Evolutionary conservation across 352 stramenopile species (phyloP), one percentile per base, ranked within the genome.

Genomic region (Ophiocytium majus): DNA sequence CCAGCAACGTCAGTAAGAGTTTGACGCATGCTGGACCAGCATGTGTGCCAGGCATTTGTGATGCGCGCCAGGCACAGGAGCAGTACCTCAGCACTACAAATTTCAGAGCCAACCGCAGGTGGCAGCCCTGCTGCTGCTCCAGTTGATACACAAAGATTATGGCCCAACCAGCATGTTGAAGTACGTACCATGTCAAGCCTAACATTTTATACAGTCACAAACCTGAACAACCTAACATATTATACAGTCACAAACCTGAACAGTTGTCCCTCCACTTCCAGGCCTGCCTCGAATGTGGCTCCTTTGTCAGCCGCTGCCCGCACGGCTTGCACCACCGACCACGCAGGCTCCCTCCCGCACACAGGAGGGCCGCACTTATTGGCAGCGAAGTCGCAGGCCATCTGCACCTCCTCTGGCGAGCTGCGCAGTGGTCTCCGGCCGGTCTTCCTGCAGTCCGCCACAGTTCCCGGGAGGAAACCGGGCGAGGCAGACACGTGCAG

Each of bases 181-280:
- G n/a, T n/a, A n/a, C n/a, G n/a, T n/a, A n/a, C n/a, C n/a, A n/a
- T n/a, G n/a, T n/a, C n/a, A n/a, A n/a, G n/a, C n/a, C n/a, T n/a
- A n/a, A n/a, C n/a, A n/a, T n/a, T n/a, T n/a, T n/a, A n/a, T n/a
- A n/a, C n/a, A n/a, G n/a, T n/a, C n/a, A n/a, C n/a, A n/a, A n/a
- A n/a, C n/a, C n/a, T n/a, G n/a, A n/a, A n/a, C n/a, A n/a, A n/a
- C n/a, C n/a, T n/a, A n/a, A n/a, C n/a, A n/a, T n/a, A n/a, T n/a
- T n/a, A n/a, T n/a, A n/a, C n/a, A n/a, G n/a, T n/a, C n/a, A n/a
- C 66, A 78, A 14, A 78, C 66, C 35, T 50, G 49, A 88, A 86
- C 34, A 88, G 37, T 19, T 0, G 35, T 33, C 94, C 9, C 89
- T 63, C 88, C 93, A 94, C 37, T 91, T 92, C 43, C 89, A 90